Percentiles rank a stretch among this genome's conserved stretches.
Conservation (phyloP, 2,329 filamentous ascomycete species). For the Helminthosporium solani region DNA sequence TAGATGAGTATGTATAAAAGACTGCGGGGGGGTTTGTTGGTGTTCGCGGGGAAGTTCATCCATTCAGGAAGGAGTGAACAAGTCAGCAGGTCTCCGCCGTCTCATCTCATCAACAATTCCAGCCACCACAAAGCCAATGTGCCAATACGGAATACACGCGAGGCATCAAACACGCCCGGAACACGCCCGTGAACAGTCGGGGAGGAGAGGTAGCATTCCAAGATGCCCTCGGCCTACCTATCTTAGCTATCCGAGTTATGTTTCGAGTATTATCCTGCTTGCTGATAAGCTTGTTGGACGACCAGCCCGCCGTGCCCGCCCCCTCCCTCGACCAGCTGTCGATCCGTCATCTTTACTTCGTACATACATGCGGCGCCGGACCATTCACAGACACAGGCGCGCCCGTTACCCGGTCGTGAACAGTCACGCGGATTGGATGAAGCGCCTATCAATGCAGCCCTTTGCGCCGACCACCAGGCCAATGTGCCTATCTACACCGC, state of each 20-base stretch:
- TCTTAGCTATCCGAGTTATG: neutral
- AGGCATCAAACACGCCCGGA: neutral
- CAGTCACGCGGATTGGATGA: constrained; percentile 11
- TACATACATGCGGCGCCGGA: neutral
- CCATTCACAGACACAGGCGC: constrained; percentile 4
- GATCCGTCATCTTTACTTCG: constrained; percentile 5
- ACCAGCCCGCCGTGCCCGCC: constrained; percentile 3
- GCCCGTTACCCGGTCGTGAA: neutral
- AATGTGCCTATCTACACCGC: constrained; percentile 2
- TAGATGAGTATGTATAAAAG: no score
- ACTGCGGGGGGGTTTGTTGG: neutral
- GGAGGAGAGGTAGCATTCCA: neutral
- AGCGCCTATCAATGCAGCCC: neutral
- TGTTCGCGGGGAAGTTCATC: neutral
- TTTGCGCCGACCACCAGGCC: constrained; percentile 5
- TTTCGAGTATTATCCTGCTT: neutral
- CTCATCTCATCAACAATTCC: neutral
- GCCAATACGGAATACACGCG: neutral
- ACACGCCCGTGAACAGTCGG: neutral
- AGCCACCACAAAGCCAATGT: neutral
- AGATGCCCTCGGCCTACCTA: neutral
- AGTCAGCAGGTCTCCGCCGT: neutral
- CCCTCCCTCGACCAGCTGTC: no score
- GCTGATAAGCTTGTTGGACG: neutral
- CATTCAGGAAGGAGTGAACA: neutral